Conservation (phyloP, 805 yeast genomes). For the Candida sakaeoensis region DNA sequence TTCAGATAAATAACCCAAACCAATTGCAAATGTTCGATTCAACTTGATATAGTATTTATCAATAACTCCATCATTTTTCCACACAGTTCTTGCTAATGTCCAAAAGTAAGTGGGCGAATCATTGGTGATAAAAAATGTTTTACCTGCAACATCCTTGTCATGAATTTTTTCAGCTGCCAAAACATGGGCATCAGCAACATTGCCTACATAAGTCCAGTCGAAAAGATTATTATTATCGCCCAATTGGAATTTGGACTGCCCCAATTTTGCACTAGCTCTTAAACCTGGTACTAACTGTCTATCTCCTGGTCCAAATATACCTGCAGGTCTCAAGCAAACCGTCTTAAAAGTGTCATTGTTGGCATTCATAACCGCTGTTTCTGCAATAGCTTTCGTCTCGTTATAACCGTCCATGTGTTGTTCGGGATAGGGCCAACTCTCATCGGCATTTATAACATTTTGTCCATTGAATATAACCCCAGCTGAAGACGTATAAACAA, state of each 20-base stretch:
- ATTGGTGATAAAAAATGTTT: constrained; percentile 85
- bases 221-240: constrained; percentile 93
- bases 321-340: constrained; percentile 92
- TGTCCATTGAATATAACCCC: constrained; percentile 97
- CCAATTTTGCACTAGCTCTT: constrained; percentile 73
- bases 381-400: constrained; percentile 91
- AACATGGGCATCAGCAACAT: constrained; percentile 95
- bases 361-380: constrained; percentile 71
- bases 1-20: constrained; percentile 78
- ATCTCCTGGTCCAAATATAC: constrained; percentile 98
- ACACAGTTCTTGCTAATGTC: constrained; percentile 93
- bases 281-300: constrained; percentile 94
- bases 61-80: constrained; percentile 93
- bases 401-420: constrained; percentile 96
- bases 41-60: constrained; percentile 68
- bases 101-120: constrained; percentile 95
- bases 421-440: constrained; percentile 87
- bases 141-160: constrained; percentile 67
- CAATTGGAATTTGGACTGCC: constrained; percentile 88
- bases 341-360: constrained; percentile 63
- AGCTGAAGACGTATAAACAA: constrained; percentile 95
- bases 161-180: constrained; percentile 80
- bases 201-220: constrained; percentile 98
- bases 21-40: constrained; percentile 70
- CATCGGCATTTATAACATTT: constrained; percentile 88